Evolutionary conservation across 495 filamentous ascomycete genomes (phyloP), one percentile per base, ranked within the genome.

Genomic region (Podospora comata): DNA sequence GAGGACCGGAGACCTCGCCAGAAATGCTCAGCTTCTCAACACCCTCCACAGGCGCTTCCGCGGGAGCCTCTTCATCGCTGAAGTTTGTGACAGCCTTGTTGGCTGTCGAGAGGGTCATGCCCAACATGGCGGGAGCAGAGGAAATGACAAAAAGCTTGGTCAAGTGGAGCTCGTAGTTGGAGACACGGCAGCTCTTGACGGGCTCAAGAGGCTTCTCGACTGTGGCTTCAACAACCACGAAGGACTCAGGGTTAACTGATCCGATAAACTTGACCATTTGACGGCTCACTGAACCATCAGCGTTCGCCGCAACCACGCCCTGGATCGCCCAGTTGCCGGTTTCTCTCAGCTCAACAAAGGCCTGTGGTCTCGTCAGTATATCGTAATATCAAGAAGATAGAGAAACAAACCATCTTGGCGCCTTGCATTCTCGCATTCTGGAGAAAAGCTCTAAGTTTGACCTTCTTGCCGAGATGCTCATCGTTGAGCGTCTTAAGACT

Each of bases 251-350:
- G 76, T 90, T 91, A 72, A 98, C 84, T 58, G 83, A 85, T 62
- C 86, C 87, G 44, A 89, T 86, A 85, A 89, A 99, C 81, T 98
- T 98, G 71, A 96, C 92, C 96, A 99, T 99, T 82, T 94, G 94
- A 71, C 84, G 85, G 72, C 83, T 86, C 48, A 92, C 79, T 39
- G 85, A 54, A 82, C 82, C 69, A 77, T 78, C 85, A 67, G 82
- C 73, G 55, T 75, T 84, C 26, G 88, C 86, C 64, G 88, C 82
- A 72, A 91, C 84, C 26, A 86, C 74, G 64, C 88, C 93, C 82
- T 97, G 94, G 19, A 97, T 88, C 28, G 92, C 89, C 81, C 79
- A 82, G 74, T 88, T 86, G 61, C 88, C 7, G 30, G 30, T 32
- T 32, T 32, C 30, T 32, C 30, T 32, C 4, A 32, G 30, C 30